Conservation (phyloP, 371 early-diverging fungal species). For the Batkoa obscura region DNA sequence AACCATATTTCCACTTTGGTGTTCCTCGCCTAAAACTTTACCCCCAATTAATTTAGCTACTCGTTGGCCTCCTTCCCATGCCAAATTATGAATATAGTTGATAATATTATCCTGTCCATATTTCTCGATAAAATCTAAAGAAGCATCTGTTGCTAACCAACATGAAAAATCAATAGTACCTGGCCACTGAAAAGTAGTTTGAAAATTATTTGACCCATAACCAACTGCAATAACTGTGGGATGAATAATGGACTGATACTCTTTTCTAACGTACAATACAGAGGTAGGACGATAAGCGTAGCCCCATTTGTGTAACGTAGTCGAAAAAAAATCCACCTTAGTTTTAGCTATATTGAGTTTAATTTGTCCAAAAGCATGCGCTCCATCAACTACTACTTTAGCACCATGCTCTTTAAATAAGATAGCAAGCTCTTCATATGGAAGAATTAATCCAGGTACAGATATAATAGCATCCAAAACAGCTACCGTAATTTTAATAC, state of each 20-base stretch:
- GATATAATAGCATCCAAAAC: slow-evolving; percentile 37
- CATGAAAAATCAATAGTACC: slow-evolving; percentile 17
- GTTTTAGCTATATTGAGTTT: slow-evolving; percentile 26
- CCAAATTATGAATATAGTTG: slow-evolving; percentile 27
- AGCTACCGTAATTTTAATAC: slow-evolving; percentile 14
- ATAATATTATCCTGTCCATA: slow-evolving; percentile 33
- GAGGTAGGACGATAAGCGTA: slow-evolving; percentile 36
- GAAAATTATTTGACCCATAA: slow-evolving; percentile 15
- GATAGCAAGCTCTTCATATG: slow-evolving; percentile 27
- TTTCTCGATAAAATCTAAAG: slow-evolving; percentile 24
- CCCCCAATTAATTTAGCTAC: slow-evolving; percentile 34
- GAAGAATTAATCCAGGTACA: slow-evolving; percentile 29
- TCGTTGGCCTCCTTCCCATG: slow-evolving; percentile 28
- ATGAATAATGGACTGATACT: slow-evolving; percentile 27
- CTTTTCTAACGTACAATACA: slow-evolving; percentile 29
- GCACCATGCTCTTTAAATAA: slow-evolving; percentile 27
- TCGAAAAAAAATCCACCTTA: slow-evolving; percentile 44
- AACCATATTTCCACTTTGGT: slow-evolving; percentile 27
- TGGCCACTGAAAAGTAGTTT: slow-evolving; percentile 18
- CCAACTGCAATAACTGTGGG: slow-evolving; percentile 25
- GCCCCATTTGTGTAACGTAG: slow-evolving; percentile 58
- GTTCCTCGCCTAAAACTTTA: slow-evolving; percentile 23
- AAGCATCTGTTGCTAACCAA: slow-evolving; percentile 23
- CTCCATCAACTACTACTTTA: slow-evolving; percentile 43
- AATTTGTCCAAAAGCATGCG: slow-evolving; percentile 51